These are phyloP conservation scores for Murraya paniculata DNA, from an alignment of 345 rosid genomes.

Conservation along the genomic window DNA sequence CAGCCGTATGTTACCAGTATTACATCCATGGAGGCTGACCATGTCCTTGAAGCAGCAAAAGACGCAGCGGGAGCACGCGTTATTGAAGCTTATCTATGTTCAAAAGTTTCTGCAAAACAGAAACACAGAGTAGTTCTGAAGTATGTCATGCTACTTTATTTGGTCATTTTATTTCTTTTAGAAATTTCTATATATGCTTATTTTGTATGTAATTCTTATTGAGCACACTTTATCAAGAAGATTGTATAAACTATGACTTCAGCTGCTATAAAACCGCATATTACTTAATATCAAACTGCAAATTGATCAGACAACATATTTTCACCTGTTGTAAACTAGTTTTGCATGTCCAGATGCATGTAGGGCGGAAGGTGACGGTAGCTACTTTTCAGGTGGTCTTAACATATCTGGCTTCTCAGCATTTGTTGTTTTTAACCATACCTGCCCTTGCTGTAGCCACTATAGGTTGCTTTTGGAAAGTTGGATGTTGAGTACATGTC, in stretches of 20 bases:
- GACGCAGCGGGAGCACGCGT: constrained; percentile 83
- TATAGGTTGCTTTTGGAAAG: neutral
- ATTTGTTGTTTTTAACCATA: neutral
- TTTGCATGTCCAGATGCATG: neutral
- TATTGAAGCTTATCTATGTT: constrained; percentile 79
- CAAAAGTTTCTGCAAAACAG: constrained; percentile 68
- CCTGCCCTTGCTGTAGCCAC: neutral
- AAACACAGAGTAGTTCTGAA: constrained; percentile 68
- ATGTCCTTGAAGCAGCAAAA: constrained; percentile 64
- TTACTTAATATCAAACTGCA: neutral
- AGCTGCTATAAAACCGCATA: neutral
- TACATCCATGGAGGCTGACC: constrained; percentile 69
- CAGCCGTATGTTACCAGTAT: constrained; percentile 68
- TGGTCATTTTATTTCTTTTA: constrained; percentile 6
- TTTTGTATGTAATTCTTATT: neutral
- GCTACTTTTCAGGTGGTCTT: neutral
- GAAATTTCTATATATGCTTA: constrained; percentile 4
- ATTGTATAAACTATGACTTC: neutral
- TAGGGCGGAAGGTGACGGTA: neutral
- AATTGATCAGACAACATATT: neutral
- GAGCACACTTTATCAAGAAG: neutral
- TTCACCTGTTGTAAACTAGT: neutral
- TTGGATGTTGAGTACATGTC: neutral
- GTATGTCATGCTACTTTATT: constrained; percentile 43
- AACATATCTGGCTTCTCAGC: neutral